Conservation (phyloP, 2,329 filamentous ascomycete species). For the Dactylonectria estremocensis region DNA sequence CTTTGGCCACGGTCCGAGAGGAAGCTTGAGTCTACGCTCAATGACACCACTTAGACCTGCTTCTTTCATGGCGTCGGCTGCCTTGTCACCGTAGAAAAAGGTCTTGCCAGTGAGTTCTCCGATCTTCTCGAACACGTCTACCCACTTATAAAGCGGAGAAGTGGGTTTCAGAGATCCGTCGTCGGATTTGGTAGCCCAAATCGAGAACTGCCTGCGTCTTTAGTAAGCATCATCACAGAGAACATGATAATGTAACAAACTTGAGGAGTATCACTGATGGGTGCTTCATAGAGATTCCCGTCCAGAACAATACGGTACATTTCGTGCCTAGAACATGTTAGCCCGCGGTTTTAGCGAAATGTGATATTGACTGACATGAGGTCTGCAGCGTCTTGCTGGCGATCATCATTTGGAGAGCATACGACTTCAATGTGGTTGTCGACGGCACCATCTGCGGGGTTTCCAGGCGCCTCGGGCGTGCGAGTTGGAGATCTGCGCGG, state of each 20-base stretch:
- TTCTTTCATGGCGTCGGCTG: conserved; percentile 33
- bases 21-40: conserved; percentile 34
- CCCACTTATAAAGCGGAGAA: conserved; percentile 41
- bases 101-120: conserved; percentile 36
- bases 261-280: conserved; percentile 47
- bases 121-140: conserved; percentile 33
- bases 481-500: background rate
- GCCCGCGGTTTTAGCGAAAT: background rate
- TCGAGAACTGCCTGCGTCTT: conserved; percentile 47
- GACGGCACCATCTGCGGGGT: background rate
- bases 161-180: conserved; percentile 44
- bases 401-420: conserved; percentile 40
- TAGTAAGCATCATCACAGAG: background rate
- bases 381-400: conserved; percentile 45
- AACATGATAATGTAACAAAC: background rate
- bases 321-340: conserved; percentile 36
- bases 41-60: conserved; percentile 37
- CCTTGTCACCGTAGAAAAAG: conserved; percentile 37
- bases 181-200: conserved; percentile 49
- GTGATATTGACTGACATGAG: conserved; percentile 34
- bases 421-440: conserved; percentile 24
- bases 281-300: conserved; percentile 51
- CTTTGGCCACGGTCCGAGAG: conserved; percentile 47
- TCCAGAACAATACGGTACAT: conserved; percentile 46
- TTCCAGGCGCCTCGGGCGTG: background rate